These are phyloP conservation scores for Cotoneaster glaucophyllus DNA, from an alignment of 306 rosid species.

Conservation along the genomic window DNA sequence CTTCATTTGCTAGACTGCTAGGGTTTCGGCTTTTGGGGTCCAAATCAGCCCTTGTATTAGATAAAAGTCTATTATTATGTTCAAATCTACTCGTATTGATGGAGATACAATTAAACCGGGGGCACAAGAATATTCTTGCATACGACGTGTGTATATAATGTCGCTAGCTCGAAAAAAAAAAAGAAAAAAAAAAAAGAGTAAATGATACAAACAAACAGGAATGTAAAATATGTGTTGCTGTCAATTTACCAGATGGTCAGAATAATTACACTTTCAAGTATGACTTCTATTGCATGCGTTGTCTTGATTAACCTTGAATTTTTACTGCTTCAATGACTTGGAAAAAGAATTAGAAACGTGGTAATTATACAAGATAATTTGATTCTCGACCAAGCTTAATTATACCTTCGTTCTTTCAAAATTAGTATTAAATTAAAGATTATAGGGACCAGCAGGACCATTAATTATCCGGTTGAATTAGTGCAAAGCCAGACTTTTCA, in stretches of 20 bases:
- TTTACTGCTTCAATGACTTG: background rate
- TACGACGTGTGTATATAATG: no score
- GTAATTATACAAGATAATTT: background rate
- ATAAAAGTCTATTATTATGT: background rate
- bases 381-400: background rate
- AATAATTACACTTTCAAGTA: background rate
- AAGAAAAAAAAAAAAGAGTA: no score
- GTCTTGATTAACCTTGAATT: background rate
- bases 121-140: no score
- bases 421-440: background rate
- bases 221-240: background rate
- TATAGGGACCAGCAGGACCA: background rate
- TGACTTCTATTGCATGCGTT: background rate
- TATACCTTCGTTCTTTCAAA: background rate
- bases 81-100: background rate
- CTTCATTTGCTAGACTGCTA: background rate
- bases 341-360: no score
- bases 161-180: no score
- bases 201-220: no score
- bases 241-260: background rate
- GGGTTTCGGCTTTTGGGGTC: background rate
- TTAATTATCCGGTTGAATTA: conserved; percentile 24
- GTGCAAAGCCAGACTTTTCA: background rate
- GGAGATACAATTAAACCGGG: no score
- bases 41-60: background rate